Percentiles rank a stretch among this genome's conserved stretches.
phyloP scores from a whole-genome alignment of 768 basidiomycete species.

The Tulasnella sp. region DNA sequence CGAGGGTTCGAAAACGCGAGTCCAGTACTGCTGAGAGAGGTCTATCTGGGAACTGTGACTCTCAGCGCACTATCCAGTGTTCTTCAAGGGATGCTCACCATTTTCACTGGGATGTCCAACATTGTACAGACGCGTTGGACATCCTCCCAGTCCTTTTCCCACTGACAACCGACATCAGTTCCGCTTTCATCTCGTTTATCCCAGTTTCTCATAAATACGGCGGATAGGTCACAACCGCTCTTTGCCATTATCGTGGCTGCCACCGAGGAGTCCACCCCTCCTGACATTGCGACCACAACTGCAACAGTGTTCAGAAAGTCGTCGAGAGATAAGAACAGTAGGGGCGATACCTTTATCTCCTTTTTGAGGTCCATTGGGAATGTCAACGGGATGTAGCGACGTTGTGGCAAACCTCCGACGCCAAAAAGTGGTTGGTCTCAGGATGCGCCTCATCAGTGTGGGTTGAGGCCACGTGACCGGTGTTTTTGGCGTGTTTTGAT shows the following conservation, averaged over 20 bases:
- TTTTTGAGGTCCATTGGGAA: neutral
- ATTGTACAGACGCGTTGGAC: constrained; percentile 67
- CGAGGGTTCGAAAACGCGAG: constrained; percentile 77
- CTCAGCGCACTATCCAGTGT: neutral
- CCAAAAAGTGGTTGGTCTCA: too few species aligned
- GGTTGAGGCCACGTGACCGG: too few species aligned
- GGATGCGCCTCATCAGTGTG: too few species aligned
- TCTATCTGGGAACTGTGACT: constrained; percentile 48
- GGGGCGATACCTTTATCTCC: neutral
- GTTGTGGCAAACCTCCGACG: too few species aligned
- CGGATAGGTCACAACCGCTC: constrained; percentile 66
- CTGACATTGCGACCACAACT: constrained; percentile 92
- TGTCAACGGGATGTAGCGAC: too few species aligned
- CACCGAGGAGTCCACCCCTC: constrained; percentile 91
- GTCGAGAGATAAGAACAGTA: neutral
- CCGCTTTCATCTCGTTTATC: constrained; percentile 72
- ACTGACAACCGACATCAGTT: constrained; percentile 76
- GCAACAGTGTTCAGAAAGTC: neutral
- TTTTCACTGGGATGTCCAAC: constrained; percentile 56
- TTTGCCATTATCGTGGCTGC: constrained; percentile 63
- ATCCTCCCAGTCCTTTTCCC: constrained; percentile 92
- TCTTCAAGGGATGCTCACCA: constrained; percentile 30
- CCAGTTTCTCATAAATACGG: constrained; percentile 96
- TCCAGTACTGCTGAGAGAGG: constrained; percentile 85
- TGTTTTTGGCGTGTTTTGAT: too few species aligned